These are phyloP conservation scores for Solanum dulcamara DNA, from an alignment of 257 asterid species.

Conservation along the genomic window DNA sequence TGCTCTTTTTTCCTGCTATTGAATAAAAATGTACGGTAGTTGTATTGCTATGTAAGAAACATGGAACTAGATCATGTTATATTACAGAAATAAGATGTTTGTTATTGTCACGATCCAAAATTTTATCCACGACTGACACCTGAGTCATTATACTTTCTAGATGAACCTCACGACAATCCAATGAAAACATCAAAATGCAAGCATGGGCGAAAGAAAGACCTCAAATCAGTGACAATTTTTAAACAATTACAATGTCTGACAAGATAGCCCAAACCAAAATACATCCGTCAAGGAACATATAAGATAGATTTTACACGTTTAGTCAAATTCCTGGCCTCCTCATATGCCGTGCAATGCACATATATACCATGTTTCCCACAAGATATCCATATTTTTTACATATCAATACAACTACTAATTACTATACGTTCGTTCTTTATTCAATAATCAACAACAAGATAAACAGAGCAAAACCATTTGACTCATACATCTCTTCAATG, in stretches of 20 bases:
- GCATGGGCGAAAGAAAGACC: neutral
- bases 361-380: neutral
- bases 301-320: neutral
- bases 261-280: neutral
- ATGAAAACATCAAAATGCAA: neutral
- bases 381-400: neutral
- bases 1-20: neutral
- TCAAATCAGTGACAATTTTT: neutral
- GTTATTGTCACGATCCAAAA: neutral
- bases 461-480: neutral
- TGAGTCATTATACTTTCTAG: neutral
- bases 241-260: neutral
- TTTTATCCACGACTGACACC: neutral
- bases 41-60: no score
- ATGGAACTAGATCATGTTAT: neutral
- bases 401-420: neutral
- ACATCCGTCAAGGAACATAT: neutral
- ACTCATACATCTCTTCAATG: neutral
- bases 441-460: neutral
- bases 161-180: neutral
- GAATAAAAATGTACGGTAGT: neutral
- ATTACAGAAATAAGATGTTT: neutral
- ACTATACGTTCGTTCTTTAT: neutral
- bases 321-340: neutral
- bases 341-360: neutral